These are phyloP conservation scores for Sinapis alba DNA, from an alignment of 441 rosid species.

Conservation along the genomic window DNA sequence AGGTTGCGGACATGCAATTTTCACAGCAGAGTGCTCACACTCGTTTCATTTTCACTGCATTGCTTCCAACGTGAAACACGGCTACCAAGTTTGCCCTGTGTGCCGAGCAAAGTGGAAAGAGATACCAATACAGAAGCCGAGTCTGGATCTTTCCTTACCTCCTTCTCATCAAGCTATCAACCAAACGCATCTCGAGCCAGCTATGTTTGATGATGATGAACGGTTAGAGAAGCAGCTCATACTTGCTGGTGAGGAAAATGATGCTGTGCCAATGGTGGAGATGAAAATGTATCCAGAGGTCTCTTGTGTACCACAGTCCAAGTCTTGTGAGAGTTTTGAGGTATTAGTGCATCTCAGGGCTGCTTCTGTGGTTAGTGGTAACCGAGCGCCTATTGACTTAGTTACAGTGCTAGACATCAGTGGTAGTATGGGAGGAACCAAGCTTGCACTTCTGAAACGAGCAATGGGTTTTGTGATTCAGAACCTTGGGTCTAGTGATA, in stretches of 20 bases:
- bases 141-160: background rate
- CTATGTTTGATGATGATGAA: conserved; percentile 1
- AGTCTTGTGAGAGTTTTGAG: background rate
- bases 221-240: background rate
- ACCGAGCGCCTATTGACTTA: background rate
- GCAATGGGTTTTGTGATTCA: conserved; percentile 5
- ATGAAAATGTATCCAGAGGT: background rate
- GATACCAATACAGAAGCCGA: background rate
- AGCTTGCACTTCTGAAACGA: background rate
- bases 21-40: background rate
- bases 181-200: background rate
- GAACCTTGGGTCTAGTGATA: background rate
- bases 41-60: conserved; percentile 9
- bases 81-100: conserved; percentile 2
- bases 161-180: background rate
- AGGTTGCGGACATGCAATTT: conserved; percentile 2
- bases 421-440: conserved; percentile 6
- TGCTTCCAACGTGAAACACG: background rate
- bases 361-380: background rate
- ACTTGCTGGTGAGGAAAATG: background rate
- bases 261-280: background rate
- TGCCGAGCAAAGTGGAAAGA: conserved; percentile 4
- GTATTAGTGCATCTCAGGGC: background rate
- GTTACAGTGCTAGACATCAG: conserved; percentile 4
- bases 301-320: background rate